phyloP scores from a whole-genome alignment of 768 basidiomycete genomes.

The Chalciporus piperatus region DNA sequence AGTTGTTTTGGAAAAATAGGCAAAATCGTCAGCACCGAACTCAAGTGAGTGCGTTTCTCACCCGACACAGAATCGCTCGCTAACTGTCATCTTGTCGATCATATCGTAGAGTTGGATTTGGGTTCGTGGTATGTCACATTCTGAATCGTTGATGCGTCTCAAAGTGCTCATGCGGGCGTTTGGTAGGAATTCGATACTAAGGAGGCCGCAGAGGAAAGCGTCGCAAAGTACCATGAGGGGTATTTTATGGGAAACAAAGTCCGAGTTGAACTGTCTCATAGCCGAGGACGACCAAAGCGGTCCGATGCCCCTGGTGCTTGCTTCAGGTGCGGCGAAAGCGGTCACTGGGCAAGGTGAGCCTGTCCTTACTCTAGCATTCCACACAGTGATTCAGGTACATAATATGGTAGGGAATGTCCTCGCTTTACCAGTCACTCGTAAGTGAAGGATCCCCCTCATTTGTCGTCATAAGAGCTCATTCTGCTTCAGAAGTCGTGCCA shows the following conservation, averaged over 20 bases:
- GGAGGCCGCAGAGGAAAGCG: constrained; percentile 83
- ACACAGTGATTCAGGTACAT: constrained; percentile 3
- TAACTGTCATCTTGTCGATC: constrained; percentile 4
- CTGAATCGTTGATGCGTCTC: neutral
- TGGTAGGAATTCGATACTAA: constrained; percentile 77
- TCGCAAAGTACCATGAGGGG: constrained; percentile 85
- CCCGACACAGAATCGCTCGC: constrained; percentile 15
- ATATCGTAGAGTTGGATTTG: constrained; percentile 71
- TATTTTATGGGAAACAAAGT: constrained; percentile 93
- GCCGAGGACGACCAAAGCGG: constrained; percentile 78
- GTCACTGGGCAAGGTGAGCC: constrained; percentile 85
- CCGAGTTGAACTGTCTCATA: constrained; percentile 81
- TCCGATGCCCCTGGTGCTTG: constrained; percentile 86
- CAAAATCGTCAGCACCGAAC: constrained; percentile 68
- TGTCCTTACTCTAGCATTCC: neutral
- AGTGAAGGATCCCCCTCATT: constrained; percentile 27
- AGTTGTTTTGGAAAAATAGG: constrained; percentile 88
- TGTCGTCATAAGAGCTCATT: neutral
- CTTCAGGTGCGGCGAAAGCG: constrained; percentile 81
- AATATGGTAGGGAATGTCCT: constrained; percentile 64
- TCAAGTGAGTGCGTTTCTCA: constrained; percentile 62
- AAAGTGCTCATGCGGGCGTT: neutral
- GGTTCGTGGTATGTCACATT: constrained; percentile 67
- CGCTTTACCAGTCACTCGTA: constrained; percentile 49
- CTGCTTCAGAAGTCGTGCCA: constrained; percentile 32